Evolutionary conservation across 768 basidiomycete genomes (phyloP), one percentile per base, ranked within the genome.

Genomic region (Collybiopsis confluens): DNA sequence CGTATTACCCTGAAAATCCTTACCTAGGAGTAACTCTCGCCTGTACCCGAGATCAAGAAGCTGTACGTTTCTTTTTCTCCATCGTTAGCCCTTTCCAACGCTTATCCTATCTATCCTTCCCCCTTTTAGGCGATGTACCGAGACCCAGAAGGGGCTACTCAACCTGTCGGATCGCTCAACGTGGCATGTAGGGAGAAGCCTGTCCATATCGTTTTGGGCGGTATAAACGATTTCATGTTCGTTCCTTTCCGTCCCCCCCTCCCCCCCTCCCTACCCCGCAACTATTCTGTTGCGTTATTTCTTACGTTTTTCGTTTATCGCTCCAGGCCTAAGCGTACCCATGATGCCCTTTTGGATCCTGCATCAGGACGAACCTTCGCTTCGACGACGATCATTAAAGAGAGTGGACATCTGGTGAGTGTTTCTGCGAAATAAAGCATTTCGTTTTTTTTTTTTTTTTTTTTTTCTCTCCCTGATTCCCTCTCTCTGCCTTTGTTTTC

Each of bases 31-130:
- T 82, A 37, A 75, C 75, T 1, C 66, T 86, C 2, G 79, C 79
- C 6, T 88, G 86, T 58, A 77, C 75, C 1, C 76, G 77, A 20
- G 74, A 83, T 40, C 82, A 88, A 62, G 86, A 88, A 69, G 75
- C 72, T 45, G 84, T 85, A 58, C 54, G 79, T 15, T 20, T 52
- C 41, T 18, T 40, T 30, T 56, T 23, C 9, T 24, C n/a, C 15
- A 6, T 43, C 53, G 41, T 16, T 18, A n/a, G n/a, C n/a, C n/a
- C n/a, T n/a, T n/a, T n/a, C n/a, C n/a, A n/a, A n/a, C n/a, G n/a
- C 23, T 53, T 68, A 7, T 16, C 10, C 13, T 27, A 7, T 15
- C 6, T 33, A 33, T 30, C 10, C 50, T 33, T 33, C 30, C 30
- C 23, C 10, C 27, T 3, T 36, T 7, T 46, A 85, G 84, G 77